Percentiles rank a stretch among this genome's conserved stretches.
phyloP scores from a whole-genome alignment of 75 land plant genomes.

The Chamaecyparis obtusa region DNA sequence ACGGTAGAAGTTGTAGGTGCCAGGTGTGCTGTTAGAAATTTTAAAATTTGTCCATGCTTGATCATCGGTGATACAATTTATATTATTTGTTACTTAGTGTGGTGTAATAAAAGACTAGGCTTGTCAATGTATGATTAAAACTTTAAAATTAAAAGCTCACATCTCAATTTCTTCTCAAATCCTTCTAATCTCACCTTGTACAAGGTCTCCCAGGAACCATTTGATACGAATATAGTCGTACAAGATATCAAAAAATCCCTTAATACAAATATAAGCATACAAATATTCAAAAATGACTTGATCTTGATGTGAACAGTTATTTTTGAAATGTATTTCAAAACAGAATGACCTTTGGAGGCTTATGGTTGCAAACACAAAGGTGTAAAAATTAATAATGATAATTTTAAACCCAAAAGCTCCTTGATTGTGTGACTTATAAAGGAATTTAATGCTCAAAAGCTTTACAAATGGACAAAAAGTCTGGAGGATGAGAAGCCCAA shows the following conservation, averaged over 20 bases:
- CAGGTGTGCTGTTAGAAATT: neutral
- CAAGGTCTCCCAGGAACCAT: neutral
- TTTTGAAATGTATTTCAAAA: neutral
- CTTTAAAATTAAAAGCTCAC: neutral
- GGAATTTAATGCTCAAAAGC: no score
- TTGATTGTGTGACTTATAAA: no score
- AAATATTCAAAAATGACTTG: neutral
- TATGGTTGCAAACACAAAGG: neutral
- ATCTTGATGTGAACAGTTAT: neutral
- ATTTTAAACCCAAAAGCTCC: neutral
- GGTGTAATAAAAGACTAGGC: neutral
- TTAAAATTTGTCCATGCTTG: neutral
- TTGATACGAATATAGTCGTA: neutral
- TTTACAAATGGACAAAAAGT: no score
- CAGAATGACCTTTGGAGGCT: neutral
- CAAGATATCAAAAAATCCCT: neutral
- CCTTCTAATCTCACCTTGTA: slow-evolving; percentile 2
- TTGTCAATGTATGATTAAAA: neutral
- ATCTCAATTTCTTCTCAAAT: neutral
- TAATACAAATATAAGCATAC: neutral
- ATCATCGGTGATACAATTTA: neutral
- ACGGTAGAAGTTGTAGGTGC: neutral
- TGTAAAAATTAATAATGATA: neutral
- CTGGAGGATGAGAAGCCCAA: no score
- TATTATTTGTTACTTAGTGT: neutral